These are phyloP conservation scores for Huntiella abstrusa DNA, from an alignment of 2,329 filamentous ascomycete genomes.

Conservation along the genomic window DNA sequence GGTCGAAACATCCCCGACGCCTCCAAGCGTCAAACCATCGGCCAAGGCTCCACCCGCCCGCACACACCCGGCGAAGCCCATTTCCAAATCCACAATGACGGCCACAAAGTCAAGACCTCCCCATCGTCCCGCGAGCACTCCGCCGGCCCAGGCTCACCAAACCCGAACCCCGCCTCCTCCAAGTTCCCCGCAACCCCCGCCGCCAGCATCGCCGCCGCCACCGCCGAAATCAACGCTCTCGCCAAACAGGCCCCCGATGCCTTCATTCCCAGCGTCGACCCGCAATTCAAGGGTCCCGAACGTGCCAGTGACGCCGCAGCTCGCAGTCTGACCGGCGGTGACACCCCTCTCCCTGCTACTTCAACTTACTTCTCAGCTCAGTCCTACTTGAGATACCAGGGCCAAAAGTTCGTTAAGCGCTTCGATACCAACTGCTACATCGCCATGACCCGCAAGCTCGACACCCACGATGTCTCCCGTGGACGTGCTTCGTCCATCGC, in stretches of 20 bases:
- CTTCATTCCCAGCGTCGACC: conserved; percentile 29
- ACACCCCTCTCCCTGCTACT: conserved; percentile 25
- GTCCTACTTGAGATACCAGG: conserved; percentile 92
- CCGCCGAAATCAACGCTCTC: conserved; percentile 14
- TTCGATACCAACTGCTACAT: conserved; percentile 99
- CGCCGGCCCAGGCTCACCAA: conserved; percentile 14
- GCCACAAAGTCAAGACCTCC: conserved; percentile 44
- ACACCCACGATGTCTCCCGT: conserved; percentile 87
- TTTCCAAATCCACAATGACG: conserved; percentile 69
- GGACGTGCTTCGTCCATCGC: conserved; percentile 48
- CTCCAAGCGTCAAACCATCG: conserved; percentile 61
- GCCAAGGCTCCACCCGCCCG: conserved; percentile 41
- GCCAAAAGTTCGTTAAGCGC: conserved; percentile 85
- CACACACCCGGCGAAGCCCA: conserved; percentile 50
- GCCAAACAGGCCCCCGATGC: conserved; percentile 15
- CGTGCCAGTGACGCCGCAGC: neutral
- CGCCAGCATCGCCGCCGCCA: conserved; percentile 10
- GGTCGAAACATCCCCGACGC: conserved; percentile 83
- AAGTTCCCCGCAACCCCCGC: conserved; percentile 12
- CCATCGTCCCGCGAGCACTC: conserved; percentile 30
- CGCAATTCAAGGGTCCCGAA: conserved; percentile 45
- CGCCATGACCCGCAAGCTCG: conserved; percentile 90
- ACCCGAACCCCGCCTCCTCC: conserved; percentile 12
- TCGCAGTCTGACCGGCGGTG: conserved; percentile 29
- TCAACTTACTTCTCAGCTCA: conserved; percentile 96